Evolutionary conservation across 768 basidiomycete species (phyloP).

Genomic region (Mrakia hoshinonis): DNA sequence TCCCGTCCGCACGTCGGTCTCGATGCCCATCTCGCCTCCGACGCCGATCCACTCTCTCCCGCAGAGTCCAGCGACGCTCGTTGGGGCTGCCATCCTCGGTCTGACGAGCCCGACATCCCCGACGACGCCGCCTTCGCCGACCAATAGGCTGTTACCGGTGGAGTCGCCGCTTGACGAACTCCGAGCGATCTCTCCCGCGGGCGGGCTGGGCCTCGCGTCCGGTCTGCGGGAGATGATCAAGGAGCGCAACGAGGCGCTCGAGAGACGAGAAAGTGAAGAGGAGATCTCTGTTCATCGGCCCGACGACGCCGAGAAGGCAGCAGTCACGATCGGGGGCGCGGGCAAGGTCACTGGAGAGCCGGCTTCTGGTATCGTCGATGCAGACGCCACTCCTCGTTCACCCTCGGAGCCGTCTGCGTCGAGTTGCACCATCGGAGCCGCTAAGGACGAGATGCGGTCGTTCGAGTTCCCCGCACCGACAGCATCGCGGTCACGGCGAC

Average conservation of each 20-base stretch:
- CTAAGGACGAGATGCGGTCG: neutral
- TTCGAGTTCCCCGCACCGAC: neutral
- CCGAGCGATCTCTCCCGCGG: neutral
- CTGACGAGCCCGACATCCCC: neutral
- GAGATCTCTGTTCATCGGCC: neutral
- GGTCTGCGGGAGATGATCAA: conserved; percentile 2
- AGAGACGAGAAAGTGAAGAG: neutral
- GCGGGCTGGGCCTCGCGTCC: conserved; percentile 1
- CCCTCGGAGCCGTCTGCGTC: no score
- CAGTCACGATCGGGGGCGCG: neutral
- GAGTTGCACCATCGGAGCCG: neutral
- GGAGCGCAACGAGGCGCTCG: neutral
- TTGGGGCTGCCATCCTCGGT: neutral
- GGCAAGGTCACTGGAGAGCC: no score
- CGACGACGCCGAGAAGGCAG: neutral
- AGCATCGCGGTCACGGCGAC: neutral
- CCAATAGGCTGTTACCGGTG: neutral
- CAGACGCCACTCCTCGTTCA: no score
- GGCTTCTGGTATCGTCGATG: no score
- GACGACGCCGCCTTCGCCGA: neutral
- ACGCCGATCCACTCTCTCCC: neutral
- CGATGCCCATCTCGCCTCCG: conserved; percentile 1
- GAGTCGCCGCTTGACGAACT: neutral
- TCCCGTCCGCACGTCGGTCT: neutral
- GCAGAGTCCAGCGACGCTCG: neutral